A percentile compares a stretch with the other conserved stretches of the same genome.
These are phyloP conservation scores for Rhynchospora pubera DNA, from an alignment of 176 grass and related monocot species.

Conservation along the genomic window DNA sequence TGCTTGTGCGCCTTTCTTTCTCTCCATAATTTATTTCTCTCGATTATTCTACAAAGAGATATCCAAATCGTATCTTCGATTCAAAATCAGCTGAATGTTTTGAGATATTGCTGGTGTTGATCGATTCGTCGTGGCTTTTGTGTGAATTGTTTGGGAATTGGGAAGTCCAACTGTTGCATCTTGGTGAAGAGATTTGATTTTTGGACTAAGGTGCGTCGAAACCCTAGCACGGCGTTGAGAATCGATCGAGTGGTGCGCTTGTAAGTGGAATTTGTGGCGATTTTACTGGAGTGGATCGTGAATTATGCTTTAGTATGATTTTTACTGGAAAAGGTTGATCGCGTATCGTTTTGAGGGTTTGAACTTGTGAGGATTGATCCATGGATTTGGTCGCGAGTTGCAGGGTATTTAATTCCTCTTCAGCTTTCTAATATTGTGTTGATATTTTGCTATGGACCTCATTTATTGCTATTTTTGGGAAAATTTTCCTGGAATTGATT, in stretches of 20 bases:
- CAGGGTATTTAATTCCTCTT: slow-evolving; percentile 40
- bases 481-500: neutral
- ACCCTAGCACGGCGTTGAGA: neutral
- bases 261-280: neutral
- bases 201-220: neutral
- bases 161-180: neutral
- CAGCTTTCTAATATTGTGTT: neutral
- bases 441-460: slow-evolving; percentile 6
- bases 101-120: neutral
- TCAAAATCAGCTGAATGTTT: neutral
- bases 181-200: neutral
- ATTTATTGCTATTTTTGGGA: neutral
- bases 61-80: neutral
- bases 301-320: slow-evolving; percentile 1
- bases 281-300: slow-evolving; percentile 4
- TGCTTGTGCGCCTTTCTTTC: neutral
- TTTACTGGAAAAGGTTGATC: slow-evolving; percentile 11
- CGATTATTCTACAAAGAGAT: neutral
- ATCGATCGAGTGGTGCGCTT: neutral
- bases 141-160: neutral
- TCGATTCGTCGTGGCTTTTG: neutral
- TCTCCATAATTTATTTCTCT: neutral
- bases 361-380: slow-evolving; percentile 5
- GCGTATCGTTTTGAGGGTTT: neutral
- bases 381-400: slow-evolving; percentile 64